Evolutionary conservation across 345 rosid species (phyloP).

Genomic region (Cardamine occulta): DNA sequence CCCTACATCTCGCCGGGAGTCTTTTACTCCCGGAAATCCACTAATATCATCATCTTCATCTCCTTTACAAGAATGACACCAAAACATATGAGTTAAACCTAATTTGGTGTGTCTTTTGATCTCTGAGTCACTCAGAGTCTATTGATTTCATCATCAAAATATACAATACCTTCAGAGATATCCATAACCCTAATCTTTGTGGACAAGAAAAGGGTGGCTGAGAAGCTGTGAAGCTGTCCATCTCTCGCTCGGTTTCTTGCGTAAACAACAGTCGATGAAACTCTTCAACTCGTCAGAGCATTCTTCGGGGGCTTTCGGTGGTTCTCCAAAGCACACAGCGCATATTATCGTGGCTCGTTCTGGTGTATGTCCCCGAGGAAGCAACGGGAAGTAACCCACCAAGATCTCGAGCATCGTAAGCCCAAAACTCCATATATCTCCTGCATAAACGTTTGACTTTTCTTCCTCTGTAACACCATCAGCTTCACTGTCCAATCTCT

Average conservation of each 20-base stretch:
- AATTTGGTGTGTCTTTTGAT: neutral
- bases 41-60: neutral
- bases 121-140: neutral
- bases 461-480: slow-evolving; percentile 53
- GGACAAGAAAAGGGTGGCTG: slow-evolving; percentile 62
- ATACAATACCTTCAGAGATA: neutral
- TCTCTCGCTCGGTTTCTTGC: slow-evolving; percentile 67
- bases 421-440: slow-evolving; percentile 88
- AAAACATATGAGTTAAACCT: neutral
- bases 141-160: neutral
- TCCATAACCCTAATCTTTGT: neutral
- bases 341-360: slow-evolving; percentile 79
- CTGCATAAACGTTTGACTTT: slow-evolving; percentile 68
- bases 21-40: slow-evolving; percentile 2
- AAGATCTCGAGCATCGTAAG: slow-evolving; percentile 73
- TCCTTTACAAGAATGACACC: slow-evolving; percentile 12
- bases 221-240: slow-evolving; percentile 70
- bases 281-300: slow-evolving; percentile 64
- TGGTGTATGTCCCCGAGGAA: slow-evolving; percentile 64
- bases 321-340: slow-evolving; percentile 76
- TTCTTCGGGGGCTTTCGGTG: slow-evolving; percentile 58
- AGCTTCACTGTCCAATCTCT: slow-evolving; percentile 67
- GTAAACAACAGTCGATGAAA: slow-evolving; percentile 73
- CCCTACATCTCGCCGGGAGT: neutral
- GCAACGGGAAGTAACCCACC: slow-evolving; percentile 69